phyloP scores from a whole-genome alignment of 1,284 basidiomycete genomes.

The Omphalotus olearius region DNA sequence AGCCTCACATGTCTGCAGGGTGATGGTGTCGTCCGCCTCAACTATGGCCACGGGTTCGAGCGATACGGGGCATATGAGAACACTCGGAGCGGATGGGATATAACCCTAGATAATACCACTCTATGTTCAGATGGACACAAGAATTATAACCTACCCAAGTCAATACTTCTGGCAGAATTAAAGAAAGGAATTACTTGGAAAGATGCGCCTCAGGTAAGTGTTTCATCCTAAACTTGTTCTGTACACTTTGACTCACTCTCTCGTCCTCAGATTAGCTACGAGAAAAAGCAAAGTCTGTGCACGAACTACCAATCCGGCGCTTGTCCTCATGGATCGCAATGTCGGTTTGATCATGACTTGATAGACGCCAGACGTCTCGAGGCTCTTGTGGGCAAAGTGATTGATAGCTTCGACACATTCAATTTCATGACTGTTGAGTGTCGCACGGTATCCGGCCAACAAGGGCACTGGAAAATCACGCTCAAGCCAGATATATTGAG shows the following conservation, averaged over 20 bases:
- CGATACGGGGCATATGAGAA: neutral
- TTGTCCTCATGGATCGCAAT: neutral
- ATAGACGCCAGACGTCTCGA: neutral
- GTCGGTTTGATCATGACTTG: neutral
- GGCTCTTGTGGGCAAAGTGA: neutral
- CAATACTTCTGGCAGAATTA: neutral
- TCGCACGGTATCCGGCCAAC: neutral
- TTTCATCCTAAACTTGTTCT: neutral
- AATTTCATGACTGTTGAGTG: neutral
- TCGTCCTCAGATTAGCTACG: neutral
- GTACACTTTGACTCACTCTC: neutral
- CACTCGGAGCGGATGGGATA: neutral
- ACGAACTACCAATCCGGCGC: neutral
- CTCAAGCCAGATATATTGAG: neutral
- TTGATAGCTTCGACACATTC: neutral
- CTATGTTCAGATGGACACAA: neutral
- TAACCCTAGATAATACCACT: neutral
- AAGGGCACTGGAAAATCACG: neutral
- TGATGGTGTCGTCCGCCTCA: neutral
- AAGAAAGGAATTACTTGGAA: neutral
- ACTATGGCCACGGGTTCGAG: neutral
- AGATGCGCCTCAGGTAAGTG: neutral
- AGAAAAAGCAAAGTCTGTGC: conserved; percentile 2
- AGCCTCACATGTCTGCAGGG: neutral
- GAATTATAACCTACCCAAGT: neutral